Conservation (phyloP, 352 stramenopile genomes). For the Phytophthora constricta region DNA sequence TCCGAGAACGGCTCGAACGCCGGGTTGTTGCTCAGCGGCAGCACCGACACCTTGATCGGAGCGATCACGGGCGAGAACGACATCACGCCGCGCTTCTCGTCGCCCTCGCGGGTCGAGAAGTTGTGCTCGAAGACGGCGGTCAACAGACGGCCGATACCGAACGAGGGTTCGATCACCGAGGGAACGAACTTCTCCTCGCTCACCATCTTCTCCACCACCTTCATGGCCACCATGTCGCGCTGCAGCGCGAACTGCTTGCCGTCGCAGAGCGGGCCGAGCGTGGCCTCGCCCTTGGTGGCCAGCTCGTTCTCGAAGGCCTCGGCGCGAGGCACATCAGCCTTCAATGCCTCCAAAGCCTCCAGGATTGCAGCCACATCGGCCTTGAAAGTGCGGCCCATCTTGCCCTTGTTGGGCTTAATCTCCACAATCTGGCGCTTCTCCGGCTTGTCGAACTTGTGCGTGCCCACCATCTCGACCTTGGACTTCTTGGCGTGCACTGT, state of each 20-base stretch:
- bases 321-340: constrained; percentile 88
- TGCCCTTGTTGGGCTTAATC: constrained; percentile 97
- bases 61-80: constrained; percentile 96
- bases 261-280: constrained; percentile 87
- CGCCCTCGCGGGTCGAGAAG: constrained; percentile 96
- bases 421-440: constrained; percentile 95
- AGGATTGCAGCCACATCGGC: constrained; percentile 85
- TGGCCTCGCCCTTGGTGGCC: constrained; percentile 88
- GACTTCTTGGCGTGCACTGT: constrained; percentile 89
- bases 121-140: constrained; percentile 99
- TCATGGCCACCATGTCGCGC: constrained; percentile 95
- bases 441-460: constrained; percentile 91
- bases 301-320: constrained; percentile 93
- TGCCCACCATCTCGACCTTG: constrained; percentile 90
- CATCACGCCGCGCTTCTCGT: constrained; percentile 98
- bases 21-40: constrained; percentile 92
- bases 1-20: constrained; percentile 84
- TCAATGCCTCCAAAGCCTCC: constrained; percentile 81
- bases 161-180: constrained; percentile 99
- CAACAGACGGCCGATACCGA: constrained; percentile 98
- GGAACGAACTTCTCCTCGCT: constrained; percentile 98
- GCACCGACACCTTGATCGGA: constrained; percentile 98
- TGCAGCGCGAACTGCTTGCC: constrained; percentile 92
- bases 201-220: constrained; percentile 95
- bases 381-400: constrained; percentile 98